Base-by-base conservation (phyloP, 495 filamentous ascomycete species). In the Xylaria cubensis region DNA sequence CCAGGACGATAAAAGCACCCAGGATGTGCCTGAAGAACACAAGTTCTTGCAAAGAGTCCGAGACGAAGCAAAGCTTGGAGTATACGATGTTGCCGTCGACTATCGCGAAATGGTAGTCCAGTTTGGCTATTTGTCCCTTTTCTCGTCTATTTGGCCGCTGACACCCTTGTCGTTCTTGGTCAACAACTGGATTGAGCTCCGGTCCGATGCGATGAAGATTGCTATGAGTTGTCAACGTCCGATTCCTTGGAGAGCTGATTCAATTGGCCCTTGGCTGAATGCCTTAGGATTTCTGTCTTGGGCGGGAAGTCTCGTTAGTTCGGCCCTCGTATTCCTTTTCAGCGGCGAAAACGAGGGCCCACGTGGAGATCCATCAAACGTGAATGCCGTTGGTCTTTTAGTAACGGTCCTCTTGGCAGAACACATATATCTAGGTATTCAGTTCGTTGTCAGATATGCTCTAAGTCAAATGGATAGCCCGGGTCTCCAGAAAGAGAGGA, bases 101-200 rank as follows among this genome's bases (percentile, higher is more conserved):
- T 88, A 97, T 64, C 86, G 95, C 15, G 97, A 99, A 80, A 99
- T 99, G 96, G 90, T 94, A 64, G 90, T 98, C 59, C 96, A 98
- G 75, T 95, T 94, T 76, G 94, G 96, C 21, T 99, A 97, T 78
- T 83, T 99, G n/a, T 91, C 93, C 0, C 88, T 99, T 3, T 99
- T 99, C 84, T 94, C 92, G 3, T 92, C 96, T 2, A 86, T 95
- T 55, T 99, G 96, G 96, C 96, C 96, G 0, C 84, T 98, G 6
- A 93, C 95, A 0, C 90, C 92, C 0, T 86, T 94, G 44, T 96
- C 93, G 0, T 99, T 98, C 86, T 82, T 98, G 12, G 84, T 97
- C 81, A 98, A 98, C 81, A 96, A 99, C 84, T 99, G 96, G 96
- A 78, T 99, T 64, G 97, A 99, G 75, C 88, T 98, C 17, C 92